Base-by-base conservation (phyloP, 352 stramenopile species). In the Thalassiosira mediterranea region DNA sequence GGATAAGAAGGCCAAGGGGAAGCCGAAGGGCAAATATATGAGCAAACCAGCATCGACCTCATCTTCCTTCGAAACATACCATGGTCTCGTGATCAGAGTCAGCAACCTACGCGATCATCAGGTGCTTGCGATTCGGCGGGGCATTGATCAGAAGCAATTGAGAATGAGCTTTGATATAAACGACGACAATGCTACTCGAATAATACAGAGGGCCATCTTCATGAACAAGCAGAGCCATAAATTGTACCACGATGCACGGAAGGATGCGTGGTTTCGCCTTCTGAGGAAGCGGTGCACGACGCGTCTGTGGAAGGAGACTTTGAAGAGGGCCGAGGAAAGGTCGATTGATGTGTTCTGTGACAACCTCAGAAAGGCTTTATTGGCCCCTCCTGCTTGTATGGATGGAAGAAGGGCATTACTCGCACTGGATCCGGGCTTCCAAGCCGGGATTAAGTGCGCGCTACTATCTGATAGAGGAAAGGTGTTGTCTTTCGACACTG, bases 381-480 rank as follows among this genome's bases (percentile, higher is more conserved):
- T 88, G 28, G 76, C 72, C 40, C 81, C 81, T 31, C 81, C 81
- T 15, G 42, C 62, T 48, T 15, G 5, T 40, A 52, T 63, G 17
- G 42, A n/a, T 34, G 34, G 25, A 11, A 15, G 42, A 26, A 56
- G 61, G 13, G 53, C 52, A 19, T 17, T 88, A 13, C 40, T 88
- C 21, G 72, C 63, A 17, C 52, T 88, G 19, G 81, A 88, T 75
- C 81, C 81, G 8, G 81, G 81, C 13, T 88, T 82, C 57, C 48
- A 76, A 44, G 76, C 81, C 10, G 81, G 81, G 15, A 84, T 88
- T 32, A 88, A 88, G 60, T 75, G 51, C 49, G 66, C 72, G 21
- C 13, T 88, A 40, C 54, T 88, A 31, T 51, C 81, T 29, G 15
- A 42, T 34, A 29, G 63, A 34, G 81, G 81, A 28, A 44, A 65